A percentile compares a stretch with the other conserved stretches of the same genome.
These are phyloP conservation scores for Aspergillus versicolor DNA, from an alignment of 2,329 filamentous ascomycete genomes.

Conservation along the genomic window DNA sequence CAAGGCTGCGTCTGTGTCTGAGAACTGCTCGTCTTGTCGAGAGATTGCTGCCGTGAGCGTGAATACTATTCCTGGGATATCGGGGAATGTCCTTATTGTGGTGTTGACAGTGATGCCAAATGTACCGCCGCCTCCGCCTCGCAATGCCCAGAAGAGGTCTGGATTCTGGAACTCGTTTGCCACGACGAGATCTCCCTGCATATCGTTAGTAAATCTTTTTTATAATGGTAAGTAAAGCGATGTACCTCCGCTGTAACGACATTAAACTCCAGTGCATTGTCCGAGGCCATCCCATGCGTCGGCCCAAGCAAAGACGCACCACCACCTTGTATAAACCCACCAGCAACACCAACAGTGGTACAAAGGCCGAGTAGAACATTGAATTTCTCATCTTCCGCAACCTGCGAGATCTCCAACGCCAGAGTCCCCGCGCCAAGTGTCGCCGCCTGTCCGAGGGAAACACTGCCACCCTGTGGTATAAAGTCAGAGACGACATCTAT, in stretches of 20 bases:
- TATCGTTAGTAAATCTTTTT: background rate
- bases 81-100: conserved; percentile 1
- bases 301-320: background rate
- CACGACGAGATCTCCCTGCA: background rate
- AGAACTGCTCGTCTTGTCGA: background rate
- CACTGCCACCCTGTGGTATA: background rate
- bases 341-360: background rate
- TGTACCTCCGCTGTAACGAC: background rate
- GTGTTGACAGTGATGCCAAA: conserved; percentile 19
- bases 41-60: background rate
- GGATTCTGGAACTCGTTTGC: conserved; percentile 20
- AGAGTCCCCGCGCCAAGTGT: background rate
- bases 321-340: background rate
- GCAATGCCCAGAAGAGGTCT: conserved; percentile 23
- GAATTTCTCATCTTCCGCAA: background rate
- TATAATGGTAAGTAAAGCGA: background rate
- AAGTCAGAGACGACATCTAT: background rate
- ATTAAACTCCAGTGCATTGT: background rate
- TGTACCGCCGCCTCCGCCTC: conserved; percentile 20
- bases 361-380: background rate
- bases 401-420: background rate
- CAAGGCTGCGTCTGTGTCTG: background rate
- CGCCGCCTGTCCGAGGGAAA: background rate
- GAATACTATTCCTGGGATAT: background rate
- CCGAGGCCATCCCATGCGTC: background rate